Evolutionary conservation across 208 protist genomes (phyloP).

Genomic region (Crithidia thermophila): DNA sequence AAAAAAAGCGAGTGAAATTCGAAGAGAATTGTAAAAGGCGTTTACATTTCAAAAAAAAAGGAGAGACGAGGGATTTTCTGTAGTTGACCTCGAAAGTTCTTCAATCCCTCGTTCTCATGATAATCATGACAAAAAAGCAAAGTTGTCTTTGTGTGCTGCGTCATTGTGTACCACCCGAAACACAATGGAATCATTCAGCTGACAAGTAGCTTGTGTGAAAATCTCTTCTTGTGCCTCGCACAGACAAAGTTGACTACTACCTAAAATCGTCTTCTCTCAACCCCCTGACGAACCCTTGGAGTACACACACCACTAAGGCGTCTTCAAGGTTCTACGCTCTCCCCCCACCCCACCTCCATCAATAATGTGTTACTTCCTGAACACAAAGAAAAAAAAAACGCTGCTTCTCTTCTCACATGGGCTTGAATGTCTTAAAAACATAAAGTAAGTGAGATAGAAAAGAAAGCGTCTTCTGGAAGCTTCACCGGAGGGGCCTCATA

Average conservation of each 20-base stretch:
- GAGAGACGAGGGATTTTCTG: not conserved
- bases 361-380: not conserved
- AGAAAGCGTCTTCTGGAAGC: not conserved
- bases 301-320: conserved; percentile 34
- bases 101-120: too few relatives aligned
- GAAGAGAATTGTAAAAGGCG: too few relatives aligned
- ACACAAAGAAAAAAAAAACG: conserved; percentile 5
- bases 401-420: too few relatives aligned
- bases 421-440: too few relatives aligned
- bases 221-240: not conserved
- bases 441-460: conserved; percentile 1
- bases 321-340: conserved; percentile 23
- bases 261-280: conserved; percentile 31
- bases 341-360: conserved; percentile 12
- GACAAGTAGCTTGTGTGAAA: not conserved
- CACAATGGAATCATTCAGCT: not conserved
- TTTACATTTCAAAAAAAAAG: not conserved
- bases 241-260: conserved; percentile 16
- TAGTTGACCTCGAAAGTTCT: too few relatives aligned
- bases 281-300: conserved; percentile 28
- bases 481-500: conserved; percentile 11
- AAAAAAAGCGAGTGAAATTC: too few relatives aligned
- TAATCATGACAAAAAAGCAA: conserved; percentile 19
- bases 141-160: not conserved
- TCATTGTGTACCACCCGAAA: conserved; percentile 3